Evolutionary conservation across 805 yeast genomes (phyloP), one percentile per base, ranked within the genome.

Genomic region (Saccharomycopsis synnaedendra): DNA sequence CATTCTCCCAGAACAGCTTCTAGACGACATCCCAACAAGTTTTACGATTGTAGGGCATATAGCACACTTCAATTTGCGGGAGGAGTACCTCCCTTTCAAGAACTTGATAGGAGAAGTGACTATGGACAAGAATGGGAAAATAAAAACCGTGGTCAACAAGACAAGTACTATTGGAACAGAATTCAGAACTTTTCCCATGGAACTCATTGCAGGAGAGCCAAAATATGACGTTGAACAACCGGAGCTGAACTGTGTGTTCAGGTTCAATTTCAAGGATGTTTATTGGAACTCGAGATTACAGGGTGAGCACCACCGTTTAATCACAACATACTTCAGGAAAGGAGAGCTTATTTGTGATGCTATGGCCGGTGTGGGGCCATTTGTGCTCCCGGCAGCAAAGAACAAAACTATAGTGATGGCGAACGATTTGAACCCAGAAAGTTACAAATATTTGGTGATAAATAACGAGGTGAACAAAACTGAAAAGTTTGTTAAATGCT

Each of bases 361-460:
- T 0, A 85, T 94, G 78, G 97, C 96, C 0, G 99, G 99, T 42
- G 97, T 93, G 1, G 99, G 99, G 0, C 99, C 99, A 4, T 93
- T 94, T 68, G 90, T 95, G 1, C 78, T 93, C 1, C 99, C 99
- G 0, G 95, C 97, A 0, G 97, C 89, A 9, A 87, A 83, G 62
- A 45, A 41, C 27, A 85, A 82, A 52, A 83, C 80, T 7, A 61
- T 89, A 45, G 95, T 86, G 0, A 69, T 93, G 56, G 96, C 97
- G 7, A 93, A 89, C 61, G 99, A 93, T 62, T 69, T 93, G 61
- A 93, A 93, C 59, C 97, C 97, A 0, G 85, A 82, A 51, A 81
- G 95, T 50, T 85, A 67, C 64, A 76, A 77, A 54, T 82, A 84
- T 58, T 71, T 93, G 66, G 61, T 66, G 37, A 72, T 72, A 32